Evolutionary conservation across 139 green algal species (phyloP).

Genomic region (Coccomyxa sp.): DNA sequence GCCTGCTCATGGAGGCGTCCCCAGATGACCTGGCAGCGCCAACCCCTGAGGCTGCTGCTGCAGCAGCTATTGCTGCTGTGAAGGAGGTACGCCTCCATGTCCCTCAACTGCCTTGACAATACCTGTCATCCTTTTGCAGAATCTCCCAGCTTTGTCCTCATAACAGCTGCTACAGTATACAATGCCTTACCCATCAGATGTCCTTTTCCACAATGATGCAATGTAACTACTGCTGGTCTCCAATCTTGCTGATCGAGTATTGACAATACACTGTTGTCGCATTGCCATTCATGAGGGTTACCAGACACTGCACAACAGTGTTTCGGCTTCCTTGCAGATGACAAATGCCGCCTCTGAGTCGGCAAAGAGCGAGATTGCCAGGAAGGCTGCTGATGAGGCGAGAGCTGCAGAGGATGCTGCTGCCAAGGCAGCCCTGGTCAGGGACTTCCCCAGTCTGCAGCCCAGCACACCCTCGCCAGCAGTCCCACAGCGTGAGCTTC

Average conservation of each 20-base stretch:
- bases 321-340: constrained; percentile 12
- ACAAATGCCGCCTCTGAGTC: constrained; percentile 23
- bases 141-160: no score
- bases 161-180: no score
- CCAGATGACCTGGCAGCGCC: constrained; percentile 15
- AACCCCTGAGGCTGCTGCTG: constrained; percentile 2
- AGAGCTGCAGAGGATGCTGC: neutral
- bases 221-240: neutral
- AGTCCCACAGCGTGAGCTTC: neutral
- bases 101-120: no score
- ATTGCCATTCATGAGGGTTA: no score
- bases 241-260: neutral
- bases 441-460: constrained; percentile 22
- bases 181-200: no score
- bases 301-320: no score
- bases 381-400: neutral
- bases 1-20: constrained; percentile 20
- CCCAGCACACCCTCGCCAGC: constrained; percentile 1
- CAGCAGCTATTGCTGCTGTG: constrained; percentile 9
- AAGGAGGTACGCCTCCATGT: constrained; percentile 21
- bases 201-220: no score
- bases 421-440: constrained; percentile 6
- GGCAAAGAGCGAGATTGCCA: neutral
- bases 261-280: no score
- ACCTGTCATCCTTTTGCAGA: no score